Evolutionary conservation across 2,329 filamentous ascomycete genomes (phyloP).

Genomic region (Keithomyces neogunnii): DNA sequence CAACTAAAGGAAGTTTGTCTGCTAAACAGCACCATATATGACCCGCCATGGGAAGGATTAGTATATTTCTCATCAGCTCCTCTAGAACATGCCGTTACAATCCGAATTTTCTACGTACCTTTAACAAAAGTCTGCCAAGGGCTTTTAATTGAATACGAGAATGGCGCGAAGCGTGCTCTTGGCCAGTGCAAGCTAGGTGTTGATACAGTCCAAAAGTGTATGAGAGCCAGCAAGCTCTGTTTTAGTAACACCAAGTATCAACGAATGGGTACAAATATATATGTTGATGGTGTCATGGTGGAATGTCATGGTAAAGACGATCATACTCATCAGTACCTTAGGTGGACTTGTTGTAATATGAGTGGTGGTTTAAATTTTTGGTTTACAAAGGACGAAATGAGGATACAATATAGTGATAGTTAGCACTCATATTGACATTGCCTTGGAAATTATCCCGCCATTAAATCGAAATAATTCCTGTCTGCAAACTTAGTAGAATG

Average conservation of each 20-base stretch:
- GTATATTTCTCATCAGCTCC: not conserved
- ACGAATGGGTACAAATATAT: not conserved
- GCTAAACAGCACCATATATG: not conserved
- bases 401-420: not conserved
- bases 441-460: too few species aligned
- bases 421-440: not conserved
- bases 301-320: not conserved
- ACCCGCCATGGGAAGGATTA: not conserved
- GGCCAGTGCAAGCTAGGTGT: conserved; percentile 1
- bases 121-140: not conserved
- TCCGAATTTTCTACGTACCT: not conserved
- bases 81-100: not conserved
- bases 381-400: not conserved
- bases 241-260: not conserved
- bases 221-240: not conserved
- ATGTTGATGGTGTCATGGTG: not conserved
- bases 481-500: too few species aligned
- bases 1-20: not conserved
- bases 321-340: not conserved
- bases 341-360: not conserved
- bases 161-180: not conserved
- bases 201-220: not conserved
- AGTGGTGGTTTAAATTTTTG: not conserved
- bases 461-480: too few species aligned
- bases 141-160: not conserved